Evolutionary conservation across 257 asterid genomes (phyloP), one percentile per base, ranked within the genome.

Genomic region (Lycium barbarum): DNA sequence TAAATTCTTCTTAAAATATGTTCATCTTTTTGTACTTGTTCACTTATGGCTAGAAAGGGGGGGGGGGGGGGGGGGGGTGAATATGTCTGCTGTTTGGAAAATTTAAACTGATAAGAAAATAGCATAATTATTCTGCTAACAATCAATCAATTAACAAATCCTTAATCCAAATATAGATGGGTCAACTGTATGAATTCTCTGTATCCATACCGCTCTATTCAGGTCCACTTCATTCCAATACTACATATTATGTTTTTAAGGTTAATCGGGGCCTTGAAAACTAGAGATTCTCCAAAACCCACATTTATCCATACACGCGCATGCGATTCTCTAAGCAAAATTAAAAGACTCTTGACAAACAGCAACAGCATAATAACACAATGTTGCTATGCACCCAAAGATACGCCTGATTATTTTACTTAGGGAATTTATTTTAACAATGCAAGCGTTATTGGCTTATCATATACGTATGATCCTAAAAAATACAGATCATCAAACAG

Each of bases 391-490:
- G 81, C 62, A 74, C 81, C 81, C 81, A 74, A 49, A 74, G 62
- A 49, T 76, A 76, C 26, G 45, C 47, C 82, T 53, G 26, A 22
- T 26, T 76, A 13, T 49, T 74, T 63, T 51, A 76, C 82, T 76
- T 13, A 26, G 26, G 51, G 22, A 51, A 76, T 51, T 51, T 51
- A 49, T 51, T 53, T 66, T 26, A 26, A 76, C 47, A 53, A 51
- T 76, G 22, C 65, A 76, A 51, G 47, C 26, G 35, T 53, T 76
- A 76, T 26, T 53, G 82, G 65, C 47, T 76, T 76, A 15, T 76
- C 26, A 53, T 76, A 7, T 53, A 51, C 35, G 65, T 22, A 78
- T 53, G 62, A 78, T 14, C 65, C 65, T 78, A 53, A 14, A 78
- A 65, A 33, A 53, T 53, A 74, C 43, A 53, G 65, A 78, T 53